Conservation (phyloP, 805 yeast species). For the Ogataea populi-albae region DNA sequence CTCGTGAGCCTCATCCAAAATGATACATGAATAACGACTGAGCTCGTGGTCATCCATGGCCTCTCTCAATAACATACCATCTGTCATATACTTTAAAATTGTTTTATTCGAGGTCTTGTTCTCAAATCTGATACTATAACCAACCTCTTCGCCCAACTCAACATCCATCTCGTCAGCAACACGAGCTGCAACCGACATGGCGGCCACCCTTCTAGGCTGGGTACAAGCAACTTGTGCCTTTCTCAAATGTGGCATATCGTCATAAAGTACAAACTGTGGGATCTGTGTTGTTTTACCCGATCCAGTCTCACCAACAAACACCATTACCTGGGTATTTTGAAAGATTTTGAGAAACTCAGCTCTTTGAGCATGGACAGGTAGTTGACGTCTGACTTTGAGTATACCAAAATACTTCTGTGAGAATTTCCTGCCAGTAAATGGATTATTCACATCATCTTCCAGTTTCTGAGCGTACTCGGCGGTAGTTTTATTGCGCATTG, state of each 20-base stretch:
- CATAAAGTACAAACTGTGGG: conserved; percentile 91
- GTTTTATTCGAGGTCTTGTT: conserved; percentile 81
- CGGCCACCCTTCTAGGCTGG: conserved; percentile 96
- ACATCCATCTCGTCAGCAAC: conserved; percentile 98
- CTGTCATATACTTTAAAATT: conserved; percentile 92
- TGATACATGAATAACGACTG: conserved; percentile 79
- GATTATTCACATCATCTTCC: conserved; percentile 62
- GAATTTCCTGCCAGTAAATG: conserved; percentile 71
- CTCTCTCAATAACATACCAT: conserved; percentile 96
- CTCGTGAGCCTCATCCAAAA: conserved; percentile 97
- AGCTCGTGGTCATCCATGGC: conserved; percentile 95
- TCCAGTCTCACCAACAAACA: conserved; percentile 98
- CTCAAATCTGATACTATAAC: conserved; percentile 92
- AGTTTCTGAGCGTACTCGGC: conserved; percentile 57
- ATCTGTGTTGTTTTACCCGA: conserved; percentile 98
- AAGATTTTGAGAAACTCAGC: conserved; percentile 81
- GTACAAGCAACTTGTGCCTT: conserved; percentile 94
- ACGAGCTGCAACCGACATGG: conserved; percentile 96
- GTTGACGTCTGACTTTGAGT: conserved; percentile 71
- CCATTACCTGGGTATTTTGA: conserved; percentile 91
- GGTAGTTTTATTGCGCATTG: conserved; percentile 62
- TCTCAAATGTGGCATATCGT: conserved; percentile 84
- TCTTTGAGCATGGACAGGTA: conserved; percentile 94
- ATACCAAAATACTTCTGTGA: conserved; percentile 72
- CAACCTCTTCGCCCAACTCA: conserved; percentile 87